phyloP scores from a whole-genome alignment of 768 basidiomycete genomes.

The Chalciporus pseudorubinellus region DNA sequence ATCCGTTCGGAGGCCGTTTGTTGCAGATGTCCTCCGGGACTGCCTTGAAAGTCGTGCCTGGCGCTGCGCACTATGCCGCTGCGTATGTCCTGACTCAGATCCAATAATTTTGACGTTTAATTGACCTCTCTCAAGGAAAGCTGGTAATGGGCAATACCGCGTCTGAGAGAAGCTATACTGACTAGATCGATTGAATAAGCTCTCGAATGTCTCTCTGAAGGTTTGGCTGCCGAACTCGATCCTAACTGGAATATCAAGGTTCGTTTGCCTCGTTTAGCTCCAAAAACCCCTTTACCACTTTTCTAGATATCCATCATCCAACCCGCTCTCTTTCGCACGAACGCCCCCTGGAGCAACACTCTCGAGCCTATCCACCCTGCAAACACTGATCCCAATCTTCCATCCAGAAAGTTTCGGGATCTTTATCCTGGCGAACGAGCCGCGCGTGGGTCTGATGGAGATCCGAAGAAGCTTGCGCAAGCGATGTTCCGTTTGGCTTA shows the following conservation, averaged over 20 bases:
- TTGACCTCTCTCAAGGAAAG: constrained; percentile 20
- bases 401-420: constrained; percentile 13
- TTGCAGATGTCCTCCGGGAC: constrained; percentile 36
- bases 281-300: neutral
- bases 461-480: constrained; percentile 24
- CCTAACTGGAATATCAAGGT: constrained; percentile 50
- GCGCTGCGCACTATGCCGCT: constrained; percentile 22
- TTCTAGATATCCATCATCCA: constrained; percentile 25
- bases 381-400: constrained; percentile 14
- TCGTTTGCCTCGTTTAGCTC: neutral
- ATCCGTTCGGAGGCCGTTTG: constrained; percentile 38
- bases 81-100: constrained; percentile 17
- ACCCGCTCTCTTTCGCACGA: constrained; percentile 24
- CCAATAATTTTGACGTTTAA: neutral
- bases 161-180: neutral
- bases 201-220: constrained; percentile 39
- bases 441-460: constrained; percentile 10
- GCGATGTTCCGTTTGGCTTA: constrained; percentile 15
- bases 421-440: constrained; percentile 11
- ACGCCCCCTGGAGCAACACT: neutral
- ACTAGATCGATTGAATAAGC: constrained; percentile 22
- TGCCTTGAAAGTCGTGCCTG: constrained; percentile 22
- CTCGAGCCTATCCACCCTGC: constrained; percentile 20
- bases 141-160: constrained; percentile 15
- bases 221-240: constrained; percentile 40